Percentiles rank a stretch among this genome's conserved stretches.
Evolutionary conservation across 768 basidiomycete genomes (phyloP).

Genomic region (Kwoniella heveanensis): DNA sequence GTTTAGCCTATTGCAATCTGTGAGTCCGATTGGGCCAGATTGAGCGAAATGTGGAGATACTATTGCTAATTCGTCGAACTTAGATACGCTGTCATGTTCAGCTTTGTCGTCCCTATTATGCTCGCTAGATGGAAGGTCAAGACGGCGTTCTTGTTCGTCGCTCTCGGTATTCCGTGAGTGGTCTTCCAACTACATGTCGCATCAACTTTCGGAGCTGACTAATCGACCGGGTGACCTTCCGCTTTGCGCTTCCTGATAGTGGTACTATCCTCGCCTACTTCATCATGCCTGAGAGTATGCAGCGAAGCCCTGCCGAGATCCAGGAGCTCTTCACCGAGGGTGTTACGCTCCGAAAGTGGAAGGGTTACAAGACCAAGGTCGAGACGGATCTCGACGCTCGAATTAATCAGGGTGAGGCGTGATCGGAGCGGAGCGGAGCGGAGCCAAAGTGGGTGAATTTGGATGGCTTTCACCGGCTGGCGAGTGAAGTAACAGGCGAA

Average conservation of each 20-base stretch:
- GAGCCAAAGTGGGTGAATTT: no score
- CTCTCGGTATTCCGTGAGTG: slow-evolving; percentile 24
- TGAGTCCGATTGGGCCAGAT: background rate
- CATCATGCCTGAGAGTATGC: slow-evolving; percentile 29
- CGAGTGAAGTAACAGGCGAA: no score
- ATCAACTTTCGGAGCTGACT: no score
- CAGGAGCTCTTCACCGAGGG: slow-evolving; percentile 30
- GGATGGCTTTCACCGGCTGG: no score
- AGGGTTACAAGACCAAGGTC: slow-evolving; percentile 25
- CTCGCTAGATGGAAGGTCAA: slow-evolving; percentile 26
- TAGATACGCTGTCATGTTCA: slow-evolving; percentile 30
- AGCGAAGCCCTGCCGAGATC: slow-evolving; percentile 27
- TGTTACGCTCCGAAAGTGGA: slow-evolving; percentile 25
- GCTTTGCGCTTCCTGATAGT: slow-evolving; percentile 2
- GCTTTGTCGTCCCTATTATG: slow-evolving; percentile 30
- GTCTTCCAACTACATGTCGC: no score
- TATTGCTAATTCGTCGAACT: background rate
- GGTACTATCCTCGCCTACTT: slow-evolving; percentile 28
- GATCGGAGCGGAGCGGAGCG: background rate
- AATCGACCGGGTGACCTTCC: no score
- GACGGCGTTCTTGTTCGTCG: slow-evolving; percentile 26
- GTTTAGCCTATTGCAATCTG: slow-evolving; percentile 26
- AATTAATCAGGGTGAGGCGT: background rate
- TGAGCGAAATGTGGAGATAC: no score
- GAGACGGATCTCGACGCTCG: slow-evolving; percentile 22